Conservation (phyloP, 352 stramenopile species). For the Globisporangium abappressorium region DNA sequence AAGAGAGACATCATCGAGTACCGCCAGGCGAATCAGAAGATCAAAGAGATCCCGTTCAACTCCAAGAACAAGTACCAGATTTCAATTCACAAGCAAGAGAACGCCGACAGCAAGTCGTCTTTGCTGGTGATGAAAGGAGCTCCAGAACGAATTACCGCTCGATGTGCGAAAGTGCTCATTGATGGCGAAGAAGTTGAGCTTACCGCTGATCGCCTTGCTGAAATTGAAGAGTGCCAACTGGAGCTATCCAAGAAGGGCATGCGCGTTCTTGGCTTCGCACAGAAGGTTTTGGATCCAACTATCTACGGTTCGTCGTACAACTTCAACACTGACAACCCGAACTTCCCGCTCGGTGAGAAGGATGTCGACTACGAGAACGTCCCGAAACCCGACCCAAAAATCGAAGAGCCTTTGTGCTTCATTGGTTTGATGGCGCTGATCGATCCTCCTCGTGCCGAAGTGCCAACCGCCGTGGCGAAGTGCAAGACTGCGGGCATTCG, state of each 20-base stretch:
- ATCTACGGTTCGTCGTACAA: slow-evolving; percentile 58
- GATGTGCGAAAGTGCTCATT: slow-evolving; percentile 65
- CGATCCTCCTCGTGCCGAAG: slow-evolving; percentile 90
- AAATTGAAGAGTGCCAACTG: slow-evolving; percentile 50
- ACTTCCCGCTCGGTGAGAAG: slow-evolving; percentile 83
- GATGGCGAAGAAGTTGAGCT: slow-evolving; percentile 76
- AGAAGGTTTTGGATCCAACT: slow-evolving; percentile 50
- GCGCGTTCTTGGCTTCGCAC: slow-evolving; percentile 62
- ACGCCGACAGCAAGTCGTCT: slow-evolving; percentile 14
- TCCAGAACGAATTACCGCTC: slow-evolving; percentile 82
- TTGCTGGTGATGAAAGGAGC: slow-evolving; percentile 85
- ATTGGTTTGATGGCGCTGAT: slow-evolving; percentile 96
- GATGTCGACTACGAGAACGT: slow-evolving; percentile 75
- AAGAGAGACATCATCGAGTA: slow-evolving; percentile 32
- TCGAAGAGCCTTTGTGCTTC: slow-evolving; percentile 82
- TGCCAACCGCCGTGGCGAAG: slow-evolving; percentile 85
- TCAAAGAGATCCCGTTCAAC: slow-evolving; percentile 84
- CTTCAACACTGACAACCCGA: slow-evolving; percentile 71
- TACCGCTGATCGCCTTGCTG: slow-evolving; percentile 88
- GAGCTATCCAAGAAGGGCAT: slow-evolving; percentile 67
- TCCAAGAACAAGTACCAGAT: slow-evolving; percentile 86
- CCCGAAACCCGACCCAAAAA: slow-evolving; percentile 65
- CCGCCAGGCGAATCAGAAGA: slow-evolving; percentile 15
- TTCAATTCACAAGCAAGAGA: slow-evolving; percentile 65
- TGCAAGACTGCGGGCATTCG: slow-evolving; percentile 91